Percentiles rank a stretch among this genome's conserved stretches.
phyloP scores from a whole-genome alignment of 352 stramenopile genomes.

The Globisporangium mamillatum region DNA sequence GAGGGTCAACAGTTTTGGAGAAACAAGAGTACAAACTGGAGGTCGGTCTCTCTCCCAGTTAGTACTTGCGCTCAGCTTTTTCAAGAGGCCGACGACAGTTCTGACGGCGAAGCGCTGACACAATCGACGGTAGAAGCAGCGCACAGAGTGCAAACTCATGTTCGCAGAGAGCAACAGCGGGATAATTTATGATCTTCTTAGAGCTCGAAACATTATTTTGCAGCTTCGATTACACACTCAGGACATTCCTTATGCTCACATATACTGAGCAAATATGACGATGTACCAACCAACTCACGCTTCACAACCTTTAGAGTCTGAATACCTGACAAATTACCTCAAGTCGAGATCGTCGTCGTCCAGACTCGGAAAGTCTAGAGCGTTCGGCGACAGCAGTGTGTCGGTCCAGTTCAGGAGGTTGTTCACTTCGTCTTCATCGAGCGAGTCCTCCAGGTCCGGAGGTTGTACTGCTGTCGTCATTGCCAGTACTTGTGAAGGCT shows the following conservation, averaged over 20 bases:
- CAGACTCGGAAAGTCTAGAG: constrained; percentile 39
- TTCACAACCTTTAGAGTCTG: neutral
- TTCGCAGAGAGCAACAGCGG: neutral
- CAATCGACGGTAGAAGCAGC: neutral
- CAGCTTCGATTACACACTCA: neutral
- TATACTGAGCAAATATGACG: neutral
- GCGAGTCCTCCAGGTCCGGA: constrained; percentile 51
- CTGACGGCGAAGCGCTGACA: neutral
- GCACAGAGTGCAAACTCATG: neutral
- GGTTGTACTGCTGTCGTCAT: neutral
- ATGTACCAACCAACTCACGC: neutral
- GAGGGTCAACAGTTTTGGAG: neutral
- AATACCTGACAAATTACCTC: neutral
- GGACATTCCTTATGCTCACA: neutral
- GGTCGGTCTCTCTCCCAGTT: neutral
- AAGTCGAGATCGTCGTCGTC: constrained; percentile 19
- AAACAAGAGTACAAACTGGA: neutral
- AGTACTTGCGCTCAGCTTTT: neutral
- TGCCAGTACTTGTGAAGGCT: constrained; percentile 13
- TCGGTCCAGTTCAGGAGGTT: constrained; percentile 81
- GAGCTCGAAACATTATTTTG: neutral
- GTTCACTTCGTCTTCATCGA: constrained; percentile 79
- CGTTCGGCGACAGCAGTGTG: constrained; percentile 44
- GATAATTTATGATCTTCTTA: constrained; percentile 1
- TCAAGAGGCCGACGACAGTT: neutral